Evolutionary conservation across 2,329 filamentous ascomycete species (phyloP), one percentile per base, ranked within the genome.

Genomic region (Fusarium sp.): DNA sequence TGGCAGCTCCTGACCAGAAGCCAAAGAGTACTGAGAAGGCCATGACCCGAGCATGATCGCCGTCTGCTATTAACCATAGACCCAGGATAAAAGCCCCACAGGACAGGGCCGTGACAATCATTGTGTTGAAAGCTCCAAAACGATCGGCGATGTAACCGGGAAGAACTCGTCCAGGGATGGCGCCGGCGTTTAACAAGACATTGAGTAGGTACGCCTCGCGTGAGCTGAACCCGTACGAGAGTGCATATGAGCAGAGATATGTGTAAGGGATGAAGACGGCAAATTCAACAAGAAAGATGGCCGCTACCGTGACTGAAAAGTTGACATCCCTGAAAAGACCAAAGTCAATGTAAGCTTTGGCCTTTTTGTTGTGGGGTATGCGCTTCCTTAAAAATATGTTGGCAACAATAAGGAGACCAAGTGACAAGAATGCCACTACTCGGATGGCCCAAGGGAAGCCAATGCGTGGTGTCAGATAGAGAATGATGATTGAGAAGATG

Each of bases 1-100:
- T 94, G 67, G 92, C 93, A 37, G 88, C 89, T 0, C 93, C 93
- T 18, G 88, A 92, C 18, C 89, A 91, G 77, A 95, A 93, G 0
- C 93, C 93, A 79, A 94, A 94, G 2, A 93, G 77, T 1, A 92
- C 80, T 0, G 88, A 86, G 76, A 92, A 95, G 2, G 90, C 84
- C 59, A 93, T 86, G 0, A 91, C 84, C 27, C 91, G 80, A 0
- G 86, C 81, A 45, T 86, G 81, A 11, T 81, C 85, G 5, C 82
- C 80, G 2, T 85, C 82, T 1, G 70, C 59, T n/a, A 57, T 54
- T 5, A 71, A 16, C 70, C 68, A 72, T 11, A 74, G 62, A 1
- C 52, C 62, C 1, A 73, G 3, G 11, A 71, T 63, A 0, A 71
- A 68, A 1, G 50, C 13, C 0, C 54, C 59, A 7, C 72, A 72